Evolutionary conservation across 208 protist species (phyloP).

Genomic region (Crithidia bombi): DNA sequence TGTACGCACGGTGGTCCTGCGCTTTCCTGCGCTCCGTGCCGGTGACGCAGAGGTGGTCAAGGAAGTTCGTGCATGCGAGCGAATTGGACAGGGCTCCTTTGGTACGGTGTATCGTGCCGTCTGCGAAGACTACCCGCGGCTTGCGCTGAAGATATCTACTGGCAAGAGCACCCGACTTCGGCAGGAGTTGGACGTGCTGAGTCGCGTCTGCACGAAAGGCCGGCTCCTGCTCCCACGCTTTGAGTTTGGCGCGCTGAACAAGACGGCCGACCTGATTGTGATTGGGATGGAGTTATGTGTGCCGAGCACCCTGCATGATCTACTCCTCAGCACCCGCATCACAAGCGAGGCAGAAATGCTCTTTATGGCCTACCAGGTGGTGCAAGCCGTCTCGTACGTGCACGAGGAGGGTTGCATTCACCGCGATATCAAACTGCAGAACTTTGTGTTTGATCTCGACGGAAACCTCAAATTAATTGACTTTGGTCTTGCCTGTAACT

Average conservation of each 20-base stretch:
- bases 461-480: slow-evolving; percentile 92
- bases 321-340: slow-evolving; percentile 76
- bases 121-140: slow-evolving; percentile 62
- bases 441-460: slow-evolving; percentile 90
- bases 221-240: slow-evolving; percentile 84
- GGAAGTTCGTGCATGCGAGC: slow-evolving; percentile 71
- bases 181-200: slow-evolving; percentile 84
- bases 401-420: slow-evolving; percentile 90
- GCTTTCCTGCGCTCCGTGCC: slow-evolving; percentile 56
- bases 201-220: slow-evolving; percentile 84
- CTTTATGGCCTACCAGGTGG: slow-evolving; percentile 91
- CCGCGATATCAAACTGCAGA: slow-evolving; percentile 93
- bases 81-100: slow-evolving; percentile 88
- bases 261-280: slow-evolving; percentile 74
- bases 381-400: slow-evolving; percentile 88
- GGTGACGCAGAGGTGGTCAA: slow-evolving; percentile 39
- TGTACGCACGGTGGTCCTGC: slow-evolving; percentile 70
- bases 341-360: slow-evolving; percentile 88
- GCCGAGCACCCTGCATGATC: slow-evolving; percentile 87
- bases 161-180: slow-evolving; percentile 80
- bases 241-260: slow-evolving; percentile 90
- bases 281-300: slow-evolving; percentile 91
- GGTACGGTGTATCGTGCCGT: slow-evolving; percentile 87
- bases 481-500: slow-evolving; percentile 86
- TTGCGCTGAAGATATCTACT: slow-evolving; percentile 87